These are phyloP conservation scores for Fonsecaea monophora DNA, from an alignment of 2,329 filamentous ascomycete genomes.

Conservation along the genomic window DNA sequence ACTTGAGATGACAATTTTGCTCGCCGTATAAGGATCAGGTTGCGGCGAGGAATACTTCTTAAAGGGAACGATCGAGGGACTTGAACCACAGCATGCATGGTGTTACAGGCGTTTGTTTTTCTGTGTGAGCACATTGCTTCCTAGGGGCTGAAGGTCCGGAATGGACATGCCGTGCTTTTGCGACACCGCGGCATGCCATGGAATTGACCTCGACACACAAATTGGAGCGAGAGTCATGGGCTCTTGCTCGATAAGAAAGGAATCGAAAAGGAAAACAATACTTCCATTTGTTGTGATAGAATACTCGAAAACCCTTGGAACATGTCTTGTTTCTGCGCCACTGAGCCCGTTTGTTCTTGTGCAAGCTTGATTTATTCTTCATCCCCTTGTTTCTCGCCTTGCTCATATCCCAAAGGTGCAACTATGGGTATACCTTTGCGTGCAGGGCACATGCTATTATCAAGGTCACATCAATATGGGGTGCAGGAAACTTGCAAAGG, in stretches of 20 bases:
- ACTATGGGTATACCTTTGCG: neutral
- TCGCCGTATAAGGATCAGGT: constrained; percentile 3
- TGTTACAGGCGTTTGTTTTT: constrained; percentile 13
- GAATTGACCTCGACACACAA: neutral
- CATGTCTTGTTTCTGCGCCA: neutral
- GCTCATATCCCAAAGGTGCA: neutral
- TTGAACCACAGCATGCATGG: constrained; percentile 14
- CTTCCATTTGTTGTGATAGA: constrained; percentile 3
- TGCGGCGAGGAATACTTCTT: neutral
- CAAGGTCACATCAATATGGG: neutral
- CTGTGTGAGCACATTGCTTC: neutral
- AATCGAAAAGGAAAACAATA: neutral
- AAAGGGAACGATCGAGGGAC: constrained; percentile 1
- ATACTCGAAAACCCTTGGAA: neutral
- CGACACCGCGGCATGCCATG: neutral
- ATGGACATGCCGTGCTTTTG: neutral
- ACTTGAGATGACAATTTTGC: constrained; percentile 5
- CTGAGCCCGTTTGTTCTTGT: neutral
- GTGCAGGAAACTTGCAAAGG: neutral
- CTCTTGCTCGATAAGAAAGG: neutral
- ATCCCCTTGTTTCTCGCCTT: neutral
- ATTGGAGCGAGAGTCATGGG: neutral
- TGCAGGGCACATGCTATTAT: too few species aligned
- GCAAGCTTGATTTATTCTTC: neutral
- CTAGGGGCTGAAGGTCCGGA: neutral